Conservation (phyloP, 2,329 filamentous ascomycete genomes). For the Xylariaceae sp. region DNA sequence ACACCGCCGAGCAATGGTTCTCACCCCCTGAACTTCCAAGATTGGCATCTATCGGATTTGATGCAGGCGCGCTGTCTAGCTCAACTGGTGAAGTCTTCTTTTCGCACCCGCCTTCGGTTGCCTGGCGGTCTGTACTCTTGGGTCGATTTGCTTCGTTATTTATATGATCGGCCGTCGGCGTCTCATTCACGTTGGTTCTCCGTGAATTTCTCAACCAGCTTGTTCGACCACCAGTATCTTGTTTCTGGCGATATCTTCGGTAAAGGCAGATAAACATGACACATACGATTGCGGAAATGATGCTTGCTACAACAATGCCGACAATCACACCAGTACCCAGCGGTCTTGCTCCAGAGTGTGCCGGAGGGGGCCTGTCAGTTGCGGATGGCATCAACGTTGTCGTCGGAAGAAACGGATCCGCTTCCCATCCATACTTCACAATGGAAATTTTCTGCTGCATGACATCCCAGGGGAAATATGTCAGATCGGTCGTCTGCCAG, state of each 20-base stretch:
- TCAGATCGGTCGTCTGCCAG: constrained; percentile 3
- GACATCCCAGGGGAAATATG: constrained; percentile 4
- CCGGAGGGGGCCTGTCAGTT: background rate
- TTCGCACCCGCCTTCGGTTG: background rate
- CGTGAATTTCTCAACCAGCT: background rate
- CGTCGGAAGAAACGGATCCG: background rate
- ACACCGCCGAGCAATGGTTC: background rate
- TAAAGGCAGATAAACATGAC: background rate
- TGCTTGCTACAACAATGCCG: background rate
- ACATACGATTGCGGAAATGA: background rate
- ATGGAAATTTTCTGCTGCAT: constrained; percentile 1
- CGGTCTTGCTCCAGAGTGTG: background rate
- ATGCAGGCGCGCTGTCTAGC: background rate
- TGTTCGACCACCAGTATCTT: background rate
- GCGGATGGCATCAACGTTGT: background rate
- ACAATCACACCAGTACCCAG: background rate
- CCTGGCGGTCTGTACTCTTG: background rate
- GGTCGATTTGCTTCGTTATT: background rate
- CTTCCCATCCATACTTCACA: constrained; percentile 1
- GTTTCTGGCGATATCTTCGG: background rate
- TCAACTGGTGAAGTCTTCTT: background rate
- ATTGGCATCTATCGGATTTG: background rate
- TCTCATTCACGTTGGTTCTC: constrained; percentile 4
- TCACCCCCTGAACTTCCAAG: background rate
- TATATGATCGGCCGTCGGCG: background rate